Percentiles rank a stretch among this genome's conserved stretches.
Conservation (phyloP, 345 rosid species). For the Nasturtium officinale region DNA sequence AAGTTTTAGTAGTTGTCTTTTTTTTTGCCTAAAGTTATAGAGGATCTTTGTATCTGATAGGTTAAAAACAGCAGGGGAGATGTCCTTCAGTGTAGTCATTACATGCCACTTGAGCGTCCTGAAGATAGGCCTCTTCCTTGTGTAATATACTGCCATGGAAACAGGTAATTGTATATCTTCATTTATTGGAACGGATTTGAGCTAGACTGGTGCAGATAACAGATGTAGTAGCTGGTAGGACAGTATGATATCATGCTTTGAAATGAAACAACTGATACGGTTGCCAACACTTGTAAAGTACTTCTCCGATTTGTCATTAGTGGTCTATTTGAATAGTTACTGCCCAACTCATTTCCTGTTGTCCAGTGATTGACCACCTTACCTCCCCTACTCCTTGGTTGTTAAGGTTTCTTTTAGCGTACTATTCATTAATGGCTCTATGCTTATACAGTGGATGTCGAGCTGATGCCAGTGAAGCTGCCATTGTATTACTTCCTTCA, state of each 20-base stretch:
- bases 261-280: conserved; percentile 8
- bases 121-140: conserved; percentile 85
- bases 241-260: background rate
- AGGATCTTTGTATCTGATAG: conserved; percentile 52
- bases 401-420: background rate
- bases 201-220: background rate
- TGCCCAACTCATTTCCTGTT: background rate
- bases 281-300: background rate
- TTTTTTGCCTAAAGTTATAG: conserved; percentile 13
- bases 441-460: conserved; percentile 42
- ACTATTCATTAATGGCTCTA: background rate
- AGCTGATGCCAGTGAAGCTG: conserved; percentile 58
- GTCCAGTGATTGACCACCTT: background rate
- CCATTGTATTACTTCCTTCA: conserved; percentile 84
- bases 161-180: conserved; percentile 52
- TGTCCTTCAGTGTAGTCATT: conserved; percentile 85
- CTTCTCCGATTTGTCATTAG: background rate
- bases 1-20: conserved; percentile 18
- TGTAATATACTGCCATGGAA: conserved; percentile 97
- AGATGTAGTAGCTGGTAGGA: no score
- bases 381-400: background rate
- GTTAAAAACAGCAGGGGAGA: conserved; percentile 76
- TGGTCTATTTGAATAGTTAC: background rate
- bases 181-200: background rate
- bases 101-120: conserved; percentile 65